Percentiles rank a stretch among this genome's conserved stretches.
phyloP scores from a whole-genome alignment of 1,284 basidiomycete genomes.

The Wallemia ichthyophaga region DNA sequence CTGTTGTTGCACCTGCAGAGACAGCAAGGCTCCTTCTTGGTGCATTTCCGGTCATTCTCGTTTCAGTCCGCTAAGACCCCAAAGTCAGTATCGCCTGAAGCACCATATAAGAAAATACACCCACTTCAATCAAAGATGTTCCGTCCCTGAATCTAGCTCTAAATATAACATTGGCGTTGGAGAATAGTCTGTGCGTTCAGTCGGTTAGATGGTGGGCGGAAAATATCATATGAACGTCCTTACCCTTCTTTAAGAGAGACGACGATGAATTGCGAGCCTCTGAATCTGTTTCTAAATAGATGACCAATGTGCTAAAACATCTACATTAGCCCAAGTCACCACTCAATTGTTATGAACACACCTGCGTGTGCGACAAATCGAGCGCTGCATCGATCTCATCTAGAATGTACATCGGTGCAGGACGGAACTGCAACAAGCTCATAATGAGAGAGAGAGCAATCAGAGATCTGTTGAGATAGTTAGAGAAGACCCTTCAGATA shows the following conservation, averaged over 20 bases:
- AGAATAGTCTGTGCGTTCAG: conserved; percentile 29
- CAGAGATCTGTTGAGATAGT: conserved; percentile 31
- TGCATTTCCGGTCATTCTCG: not conserved
- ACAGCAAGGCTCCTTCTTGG: not conserved
- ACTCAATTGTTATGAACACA: not conserved
- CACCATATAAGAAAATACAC: not conserved
- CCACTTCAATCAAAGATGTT: conserved; percentile 6
- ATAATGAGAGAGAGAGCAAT: conserved; percentile 93
- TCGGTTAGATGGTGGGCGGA: not conserved
- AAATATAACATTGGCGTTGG: conserved; percentile 92
- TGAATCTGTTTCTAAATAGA: conserved; percentile 86
- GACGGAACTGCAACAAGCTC: conserved; percentile 92
- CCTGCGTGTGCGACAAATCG: conserved; percentile 65
- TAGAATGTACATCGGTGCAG: conserved; percentile 97
- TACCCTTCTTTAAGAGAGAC: conserved; percentile 79
- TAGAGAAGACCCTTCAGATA: not conserved
- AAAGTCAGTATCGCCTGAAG: not conserved
- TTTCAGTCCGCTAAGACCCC: not conserved
- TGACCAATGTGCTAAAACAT: conserved; percentile 59
- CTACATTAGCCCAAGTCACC: not conserved
- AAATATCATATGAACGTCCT: not conserved
- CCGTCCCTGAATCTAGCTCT: conserved; percentile 27
- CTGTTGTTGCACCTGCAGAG: not conserved
- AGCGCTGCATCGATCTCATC: conserved; percentile 95
- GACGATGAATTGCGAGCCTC: conserved; percentile 90